These are phyloP conservation scores for Babesia bovis DNA, from an alignment of 169 alveolate species.

Conservation along the genomic window DNA sequence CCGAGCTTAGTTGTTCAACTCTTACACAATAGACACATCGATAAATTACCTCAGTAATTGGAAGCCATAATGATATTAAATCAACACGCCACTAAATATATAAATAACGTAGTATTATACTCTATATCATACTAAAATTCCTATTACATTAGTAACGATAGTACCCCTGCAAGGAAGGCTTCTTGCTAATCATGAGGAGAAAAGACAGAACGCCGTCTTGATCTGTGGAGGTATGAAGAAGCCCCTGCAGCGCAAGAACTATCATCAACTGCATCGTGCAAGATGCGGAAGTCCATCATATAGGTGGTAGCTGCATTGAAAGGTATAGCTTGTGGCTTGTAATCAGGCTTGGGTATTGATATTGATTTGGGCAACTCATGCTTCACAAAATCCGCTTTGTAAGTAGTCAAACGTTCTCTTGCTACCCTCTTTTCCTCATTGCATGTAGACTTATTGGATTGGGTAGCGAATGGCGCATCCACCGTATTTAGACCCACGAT, in stretches of 20 bases:
- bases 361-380: constrained; percentile 11
- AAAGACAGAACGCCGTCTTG: neutral
- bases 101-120: too few relatives aligned
- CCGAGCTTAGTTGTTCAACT: too few relatives aligned
- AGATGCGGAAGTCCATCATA: constrained; percentile 24
- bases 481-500: constrained; percentile 4
- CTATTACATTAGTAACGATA: too few relatives aligned
- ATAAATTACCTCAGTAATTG: too few relatives aligned
- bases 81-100: neutral
- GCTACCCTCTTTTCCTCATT: neutral
- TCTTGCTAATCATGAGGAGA: too few relatives aligned
- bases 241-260: neutral
- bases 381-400: constrained; percentile 18
- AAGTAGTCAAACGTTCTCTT: constrained; percentile 6
- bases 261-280: neutral
- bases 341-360: neutral
- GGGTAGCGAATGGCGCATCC: neutral
- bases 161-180: too few relatives aligned
- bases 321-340: neutral
- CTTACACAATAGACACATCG: too few relatives aligned
- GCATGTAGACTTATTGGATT: neutral
- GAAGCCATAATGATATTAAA: too few relatives aligned
- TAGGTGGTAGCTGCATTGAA: constrained; percentile 44
- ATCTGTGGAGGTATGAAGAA: neutral
- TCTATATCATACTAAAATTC: too few relatives aligned